Evolutionary conservation across 1,284 basidiomycete genomes (phyloP).

Genomic region (Coriolopsis trogii): DNA sequence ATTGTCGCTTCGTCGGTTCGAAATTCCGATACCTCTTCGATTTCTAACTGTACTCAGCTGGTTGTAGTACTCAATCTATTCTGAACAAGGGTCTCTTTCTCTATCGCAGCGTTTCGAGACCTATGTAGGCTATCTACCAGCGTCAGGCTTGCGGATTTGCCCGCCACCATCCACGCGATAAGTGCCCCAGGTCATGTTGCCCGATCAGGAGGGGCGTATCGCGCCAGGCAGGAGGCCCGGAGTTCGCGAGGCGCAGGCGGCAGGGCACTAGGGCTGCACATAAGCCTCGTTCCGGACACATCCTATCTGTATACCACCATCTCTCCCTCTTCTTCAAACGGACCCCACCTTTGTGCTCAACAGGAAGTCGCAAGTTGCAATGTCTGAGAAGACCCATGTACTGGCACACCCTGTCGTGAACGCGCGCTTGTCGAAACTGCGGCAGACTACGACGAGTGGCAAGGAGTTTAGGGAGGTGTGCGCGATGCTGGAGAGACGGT

Average conservation of each 20-base stretch:
- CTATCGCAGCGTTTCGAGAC: no score
- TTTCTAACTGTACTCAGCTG: no score
- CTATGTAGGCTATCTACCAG: no score
- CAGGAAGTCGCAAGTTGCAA: background rate
- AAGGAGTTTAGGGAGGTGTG: conserved; percentile 81
- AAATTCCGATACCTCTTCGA: no score
- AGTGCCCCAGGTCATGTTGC: conserved; percentile 10
- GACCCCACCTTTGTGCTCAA: background rate
- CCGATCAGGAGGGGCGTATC: conserved; percentile 20
- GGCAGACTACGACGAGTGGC: conserved; percentile 60
- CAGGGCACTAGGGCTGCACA: conserved; percentile 8
- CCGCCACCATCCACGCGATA: no score
- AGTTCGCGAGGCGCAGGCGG: conserved; percentile 6
- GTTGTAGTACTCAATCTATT: no score
- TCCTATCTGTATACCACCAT: conserved; percentile 8
- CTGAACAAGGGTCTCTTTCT: no score
- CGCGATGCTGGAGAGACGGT: background rate
- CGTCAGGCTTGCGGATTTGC: no score
- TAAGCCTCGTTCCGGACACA: conserved; percentile 16
- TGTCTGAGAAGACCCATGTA: conserved; percentile 46
- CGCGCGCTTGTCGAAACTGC: conserved; percentile 71
- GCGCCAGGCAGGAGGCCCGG: conserved; percentile 13
- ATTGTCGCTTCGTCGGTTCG: no score
- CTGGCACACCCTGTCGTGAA: conserved; percentile 76
- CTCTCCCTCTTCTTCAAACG: background rate